Conservation (phyloP, 176 grass and related monocot species). For the Saccharum officinarum region DNA sequence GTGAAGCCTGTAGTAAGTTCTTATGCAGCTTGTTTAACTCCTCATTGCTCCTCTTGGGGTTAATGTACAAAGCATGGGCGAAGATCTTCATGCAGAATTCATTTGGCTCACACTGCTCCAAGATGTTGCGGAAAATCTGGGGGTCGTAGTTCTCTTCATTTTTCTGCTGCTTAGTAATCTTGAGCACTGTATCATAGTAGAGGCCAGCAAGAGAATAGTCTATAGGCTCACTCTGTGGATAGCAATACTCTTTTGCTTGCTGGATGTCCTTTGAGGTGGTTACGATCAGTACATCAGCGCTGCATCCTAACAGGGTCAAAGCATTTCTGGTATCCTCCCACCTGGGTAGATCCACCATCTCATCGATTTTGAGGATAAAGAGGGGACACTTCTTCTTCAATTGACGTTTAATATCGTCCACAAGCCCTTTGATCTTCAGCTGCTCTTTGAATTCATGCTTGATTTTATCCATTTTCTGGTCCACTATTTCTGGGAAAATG, state of each 20-base stretch:
- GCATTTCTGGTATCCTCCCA: neutral
- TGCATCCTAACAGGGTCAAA: neutral
- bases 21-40: neutral
- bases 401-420: neutral
- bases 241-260: neutral
- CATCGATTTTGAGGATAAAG: neutral
- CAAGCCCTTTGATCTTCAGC: neutral
- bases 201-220: neutral
- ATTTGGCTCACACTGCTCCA: neutral
- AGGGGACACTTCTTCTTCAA: no score
- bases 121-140: neutral
- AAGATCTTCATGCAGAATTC: constrained; percentile 37
- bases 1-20: neutral
- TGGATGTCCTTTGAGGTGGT: neutral
- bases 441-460: neutral
- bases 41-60: constrained; percentile 13
- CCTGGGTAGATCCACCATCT: neutral
- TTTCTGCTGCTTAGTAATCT: neutral
- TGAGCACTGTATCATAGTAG: neutral
- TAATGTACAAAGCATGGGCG: neutral
- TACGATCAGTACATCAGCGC: neutral
- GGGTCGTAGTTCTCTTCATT: neutral
- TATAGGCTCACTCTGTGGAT: neutral
- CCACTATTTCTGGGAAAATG: no score
- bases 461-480: neutral